Conservation (phyloP, 1,284 basidiomycete genomes). For the Cutaneotrichosporon sp. region DNA sequence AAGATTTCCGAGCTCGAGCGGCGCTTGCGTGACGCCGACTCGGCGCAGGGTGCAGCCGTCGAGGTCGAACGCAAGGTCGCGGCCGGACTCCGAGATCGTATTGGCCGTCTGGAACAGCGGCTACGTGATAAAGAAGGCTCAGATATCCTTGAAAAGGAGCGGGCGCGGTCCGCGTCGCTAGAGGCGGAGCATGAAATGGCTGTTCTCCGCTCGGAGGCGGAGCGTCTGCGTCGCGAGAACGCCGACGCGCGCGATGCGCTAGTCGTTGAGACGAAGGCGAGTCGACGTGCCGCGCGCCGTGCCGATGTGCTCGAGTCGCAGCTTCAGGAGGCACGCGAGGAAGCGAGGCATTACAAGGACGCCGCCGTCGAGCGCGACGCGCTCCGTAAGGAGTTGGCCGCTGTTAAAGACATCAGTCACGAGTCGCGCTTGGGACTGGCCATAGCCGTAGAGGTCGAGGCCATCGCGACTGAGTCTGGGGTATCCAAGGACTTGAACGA, state of each 20-base stretch:
- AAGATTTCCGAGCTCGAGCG: constrained; percentile 10
- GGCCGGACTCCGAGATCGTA: constrained; percentile 21
- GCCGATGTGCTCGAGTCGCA: background rate
- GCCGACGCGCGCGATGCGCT: constrained; percentile 1
- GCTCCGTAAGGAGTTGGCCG: background rate
- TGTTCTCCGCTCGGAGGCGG: background rate
- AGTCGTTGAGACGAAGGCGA: background rate
- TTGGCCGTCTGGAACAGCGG: constrained; percentile 12
- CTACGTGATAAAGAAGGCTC: background rate
- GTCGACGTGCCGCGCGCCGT: background rate
- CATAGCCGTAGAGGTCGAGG: too few relatives aligned
- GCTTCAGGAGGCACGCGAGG: constrained; percentile 5
- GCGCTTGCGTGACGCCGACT: constrained; percentile 10
- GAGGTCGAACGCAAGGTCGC: constrained; percentile 22
- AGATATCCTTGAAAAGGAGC: too few relatives aligned
- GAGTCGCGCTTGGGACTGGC: background rate
- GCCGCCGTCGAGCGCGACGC: background rate
- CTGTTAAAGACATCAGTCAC: background rate
- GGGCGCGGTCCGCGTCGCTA: background rate
- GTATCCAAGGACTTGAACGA: too few relatives aligned
- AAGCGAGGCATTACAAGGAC: background rate
- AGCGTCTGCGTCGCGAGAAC: background rate
- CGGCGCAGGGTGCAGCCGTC: constrained; percentile 8
- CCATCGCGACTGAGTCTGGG: too few relatives aligned
- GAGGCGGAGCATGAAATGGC: constrained; percentile 2